phyloP scores from a whole-genome alignment of 768 basidiomycete genomes.

The Boletales sp. region DNA sequence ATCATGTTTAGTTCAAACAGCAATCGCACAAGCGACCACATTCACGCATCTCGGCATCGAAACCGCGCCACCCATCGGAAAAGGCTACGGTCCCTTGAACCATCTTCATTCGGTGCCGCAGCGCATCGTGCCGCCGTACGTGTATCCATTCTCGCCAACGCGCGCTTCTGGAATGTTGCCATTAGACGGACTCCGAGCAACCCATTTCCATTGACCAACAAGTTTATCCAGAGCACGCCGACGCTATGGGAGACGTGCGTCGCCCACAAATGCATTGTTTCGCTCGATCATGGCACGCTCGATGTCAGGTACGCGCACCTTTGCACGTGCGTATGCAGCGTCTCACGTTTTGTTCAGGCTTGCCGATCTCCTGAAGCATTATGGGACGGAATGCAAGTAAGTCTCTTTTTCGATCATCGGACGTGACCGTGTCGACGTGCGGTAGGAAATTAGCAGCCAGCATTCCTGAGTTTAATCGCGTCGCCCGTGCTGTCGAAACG shows the following conservation, averaged over 20 bases:
- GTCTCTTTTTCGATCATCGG: conserved; percentile 10
- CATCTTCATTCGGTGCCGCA: conserved; percentile 64
- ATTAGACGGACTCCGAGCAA: conserved; percentile 53
- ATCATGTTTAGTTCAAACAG: conserved; percentile 61
- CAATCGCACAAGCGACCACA: conserved; percentile 54
- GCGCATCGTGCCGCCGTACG: conserved; percentile 54
- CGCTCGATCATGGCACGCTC: conserved; percentile 71
- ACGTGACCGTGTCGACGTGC: background rate
- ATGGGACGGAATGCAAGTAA: conserved; percentile 76
- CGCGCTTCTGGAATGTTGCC: background rate
- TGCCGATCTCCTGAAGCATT: conserved; percentile 82
- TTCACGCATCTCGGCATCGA: conserved; percentile 77
- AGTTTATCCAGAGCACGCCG: conserved; percentile 57
- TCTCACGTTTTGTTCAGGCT: conserved; percentile 46
- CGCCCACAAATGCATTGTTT: conserved; percentile 78
- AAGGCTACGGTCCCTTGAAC: conserved; percentile 83
- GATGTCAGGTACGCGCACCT: conserved; percentile 60
- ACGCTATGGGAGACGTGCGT: conserved; percentile 71
- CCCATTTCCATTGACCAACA: conserved; percentile 67
- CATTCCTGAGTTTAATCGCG: conserved; percentile 57
- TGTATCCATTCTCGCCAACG: conserved; percentile 11
- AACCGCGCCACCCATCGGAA: conserved; percentile 62
- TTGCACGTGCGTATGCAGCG: too few species aligned
- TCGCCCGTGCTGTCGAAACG: conserved; percentile 59
- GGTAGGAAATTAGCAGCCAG: conserved; percentile 75